Evolutionary conservation across 345 rosid species (phyloP).

Genomic region (Gynandropsis gynandra): DNA sequence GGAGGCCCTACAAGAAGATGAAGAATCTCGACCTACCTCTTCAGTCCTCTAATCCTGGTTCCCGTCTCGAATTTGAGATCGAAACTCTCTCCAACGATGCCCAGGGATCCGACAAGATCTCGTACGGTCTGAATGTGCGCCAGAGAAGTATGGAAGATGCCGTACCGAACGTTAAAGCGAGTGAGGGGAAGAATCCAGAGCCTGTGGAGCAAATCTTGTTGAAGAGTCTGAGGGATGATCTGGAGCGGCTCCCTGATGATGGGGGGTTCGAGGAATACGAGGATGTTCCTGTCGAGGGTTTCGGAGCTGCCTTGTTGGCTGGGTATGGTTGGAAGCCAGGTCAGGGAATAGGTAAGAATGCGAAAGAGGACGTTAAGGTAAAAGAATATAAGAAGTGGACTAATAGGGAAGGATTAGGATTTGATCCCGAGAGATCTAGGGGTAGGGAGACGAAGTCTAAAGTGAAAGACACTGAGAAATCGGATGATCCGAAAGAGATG

Average conservation of each 20-base stretch:
- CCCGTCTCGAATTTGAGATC: conserved; percentile 44
- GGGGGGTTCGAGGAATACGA: conserved; percentile 51
- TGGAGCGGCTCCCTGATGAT: conserved; percentile 58
- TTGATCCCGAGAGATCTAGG: conserved; percentile 19
- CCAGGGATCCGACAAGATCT: conserved; percentile 19
- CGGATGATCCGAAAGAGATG: conserved; percentile 10
- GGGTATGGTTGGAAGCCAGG: conserved; percentile 93
- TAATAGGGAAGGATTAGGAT: conserved; percentile 56
- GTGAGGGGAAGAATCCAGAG: conserved; percentile 9
- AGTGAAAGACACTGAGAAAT: conserved; percentile 6
- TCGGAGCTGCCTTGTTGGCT: conserved; percentile 58
- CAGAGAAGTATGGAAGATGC: conserved; percentile 5
- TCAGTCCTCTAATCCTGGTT: conserved; percentile 24
- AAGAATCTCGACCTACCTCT: conserved; percentile 52
- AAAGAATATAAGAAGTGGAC: conserved; percentile 48
- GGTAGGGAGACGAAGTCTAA: conserved; percentile 16
- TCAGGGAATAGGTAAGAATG: conserved; percentile 67
- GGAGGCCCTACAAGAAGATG: conserved; percentile 56
- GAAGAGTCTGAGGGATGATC: conserved; percentile 45
- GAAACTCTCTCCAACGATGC: conserved; percentile 26
- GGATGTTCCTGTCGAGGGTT: conserved; percentile 71
- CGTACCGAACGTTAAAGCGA: not conserved
- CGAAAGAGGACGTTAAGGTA: conserved; percentile 59
- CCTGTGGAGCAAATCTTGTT: conserved; percentile 34
- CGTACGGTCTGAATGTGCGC: conserved; percentile 66